Conservation (phyloP, 2,329 filamentous ascomycete species). For the Arachnopeziza araneosa region DNA sequence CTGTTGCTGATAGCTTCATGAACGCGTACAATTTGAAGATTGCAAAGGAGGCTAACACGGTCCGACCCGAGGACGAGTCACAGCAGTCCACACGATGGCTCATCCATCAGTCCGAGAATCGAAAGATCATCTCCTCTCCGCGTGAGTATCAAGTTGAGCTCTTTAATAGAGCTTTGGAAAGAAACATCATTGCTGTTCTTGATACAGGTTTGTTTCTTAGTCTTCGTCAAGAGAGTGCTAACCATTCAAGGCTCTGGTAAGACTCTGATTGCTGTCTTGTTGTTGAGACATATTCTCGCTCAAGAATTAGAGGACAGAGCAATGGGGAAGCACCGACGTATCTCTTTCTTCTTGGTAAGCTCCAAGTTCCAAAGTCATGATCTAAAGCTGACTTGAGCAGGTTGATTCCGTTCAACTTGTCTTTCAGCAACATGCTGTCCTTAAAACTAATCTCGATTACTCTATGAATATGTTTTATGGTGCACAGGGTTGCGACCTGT, state of each 20-base stretch:
- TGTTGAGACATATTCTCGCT: slow-evolving; percentile 71
- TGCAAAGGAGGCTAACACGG: slow-evolving; percentile 20
- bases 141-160: slow-evolving; percentile 90
- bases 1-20: slow-evolving; percentile 43
- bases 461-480: slow-evolving; percentile 71
- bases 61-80: slow-evolving; percentile 18
- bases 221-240: not conserved
- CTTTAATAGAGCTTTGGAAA: slow-evolving; percentile 76
- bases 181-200: slow-evolving; percentile 88
- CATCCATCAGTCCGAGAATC: slow-evolving; percentile 28
- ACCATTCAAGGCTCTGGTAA: slow-evolving; percentile 70
- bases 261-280: slow-evolving; percentile 86
- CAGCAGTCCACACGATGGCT: slow-evolving; percentile 28
- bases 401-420: slow-evolving; percentile 86
- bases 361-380: slow-evolving; percentile 4
- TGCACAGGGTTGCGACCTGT: slow-evolving; percentile 54
- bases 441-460: slow-evolving; percentile 75
- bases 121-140: slow-evolving; percentile 65
- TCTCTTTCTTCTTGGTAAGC: slow-evolving; percentile 76
- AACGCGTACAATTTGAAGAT: slow-evolving; percentile 25
- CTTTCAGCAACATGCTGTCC: slow-evolving; percentile 80
- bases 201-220: slow-evolving; percentile 64
- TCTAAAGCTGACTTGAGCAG: slow-evolving; percentile 31
- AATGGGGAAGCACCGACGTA: slow-evolving; percentile 50
- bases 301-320: slow-evolving; percentile 68